phyloP scores from a whole-genome alignment of 2,329 filamentous ascomycete species.

The Fusarium ramigenum region DNA sequence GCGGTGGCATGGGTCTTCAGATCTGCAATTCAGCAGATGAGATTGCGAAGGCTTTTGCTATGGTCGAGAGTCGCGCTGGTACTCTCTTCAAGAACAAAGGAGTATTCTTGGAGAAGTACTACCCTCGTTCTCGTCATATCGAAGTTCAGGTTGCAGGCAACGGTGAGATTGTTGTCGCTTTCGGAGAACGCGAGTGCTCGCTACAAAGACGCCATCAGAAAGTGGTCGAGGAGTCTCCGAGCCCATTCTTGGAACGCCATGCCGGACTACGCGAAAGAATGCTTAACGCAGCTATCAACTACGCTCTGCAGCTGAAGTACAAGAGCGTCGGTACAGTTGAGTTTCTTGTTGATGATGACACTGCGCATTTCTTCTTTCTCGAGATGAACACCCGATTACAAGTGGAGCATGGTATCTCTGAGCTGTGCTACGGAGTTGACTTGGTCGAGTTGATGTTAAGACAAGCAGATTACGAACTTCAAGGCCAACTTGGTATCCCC shows the following conservation, averaged over 20 bases:
- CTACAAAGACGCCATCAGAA: slow-evolving; percentile 76
- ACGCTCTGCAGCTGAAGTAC: neutral
- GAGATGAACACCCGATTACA: slow-evolving; percentile 71
- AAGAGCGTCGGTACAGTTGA: slow-evolving; percentile 42
- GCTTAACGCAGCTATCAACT: neutral
- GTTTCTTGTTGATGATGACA: neutral
- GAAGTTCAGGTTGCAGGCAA: neutral
- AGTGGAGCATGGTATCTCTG: slow-evolving; percentile 82
- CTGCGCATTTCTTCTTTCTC: slow-evolving; percentile 62
- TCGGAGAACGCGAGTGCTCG: slow-evolving; percentile 74
- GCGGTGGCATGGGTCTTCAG: neutral
- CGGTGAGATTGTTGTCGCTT: slow-evolving; percentile 52
- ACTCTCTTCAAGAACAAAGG: neutral
- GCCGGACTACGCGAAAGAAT: neutral
- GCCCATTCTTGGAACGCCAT: neutral
- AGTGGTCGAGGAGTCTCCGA: slow-evolving; percentile 48
- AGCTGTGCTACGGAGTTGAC: slow-evolving; percentile 78
- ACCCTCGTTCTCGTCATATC: neutral
- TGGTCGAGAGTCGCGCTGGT: neutral
- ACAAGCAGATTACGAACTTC: slow-evolving; percentile 44
- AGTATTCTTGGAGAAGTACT: neutral
- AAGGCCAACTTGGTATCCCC: slow-evolving; percentile 3
- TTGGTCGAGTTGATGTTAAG: slow-evolving; percentile 65
- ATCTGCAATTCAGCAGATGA: neutral
- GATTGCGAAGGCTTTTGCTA: neutral